Evolutionary conservation across 164 flowering plant genomes (phyloP), one percentile per base, ranked within the genome.

Genomic region (Magnolia officinalis): DNA sequence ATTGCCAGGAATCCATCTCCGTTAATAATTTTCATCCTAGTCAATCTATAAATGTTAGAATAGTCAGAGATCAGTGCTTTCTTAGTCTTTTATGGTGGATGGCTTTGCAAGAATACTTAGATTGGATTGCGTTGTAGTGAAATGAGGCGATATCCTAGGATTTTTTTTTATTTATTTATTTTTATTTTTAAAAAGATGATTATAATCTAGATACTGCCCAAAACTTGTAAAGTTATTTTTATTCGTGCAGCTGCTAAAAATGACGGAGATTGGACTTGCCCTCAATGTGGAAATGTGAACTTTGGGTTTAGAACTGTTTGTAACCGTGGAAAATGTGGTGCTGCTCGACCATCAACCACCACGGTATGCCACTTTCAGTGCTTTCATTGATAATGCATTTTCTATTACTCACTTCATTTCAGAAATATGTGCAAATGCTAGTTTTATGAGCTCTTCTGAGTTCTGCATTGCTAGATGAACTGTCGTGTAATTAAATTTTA

Each of bases 251-350:
- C 74, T 83, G 74, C 86, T 50, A 76, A 82, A 61, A 83, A 77
- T 66, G 88, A 83, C 59, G 87, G 88, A 72, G 87, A 86, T 66
- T 86, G 88, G 87, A 84, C 83, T 45, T 86, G 88, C 70, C 80
- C 79, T 55, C 81, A 83, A 31, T 86, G 88, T 83, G 88, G 87
- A 37, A 84, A 86, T 72, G 72, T 81, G 74, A 86, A 86, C 80
- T 86, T 86, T 75, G 83, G 81, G 50, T 86, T 86, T 73, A 81
- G 88, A 79, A 78, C 82, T 75, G 87, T 82, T 70, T 86, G 88
- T 76, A 86, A 86, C 74, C 86, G 87, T 13, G 82, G 82, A 73
- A 82, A 81, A 72, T 86, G 88, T 81, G 87, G 84, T 63, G 85
- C 84, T 76, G 74, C 85, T 21, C 81, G 87, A 66, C 86, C 88